A percentile compares a stretch with the other conserved stretches of the same genome.
phyloP scores from a whole-genome alignment of 2,329 filamentous ascomycete genomes.

The Daldinia eschscholtzii region DNA sequence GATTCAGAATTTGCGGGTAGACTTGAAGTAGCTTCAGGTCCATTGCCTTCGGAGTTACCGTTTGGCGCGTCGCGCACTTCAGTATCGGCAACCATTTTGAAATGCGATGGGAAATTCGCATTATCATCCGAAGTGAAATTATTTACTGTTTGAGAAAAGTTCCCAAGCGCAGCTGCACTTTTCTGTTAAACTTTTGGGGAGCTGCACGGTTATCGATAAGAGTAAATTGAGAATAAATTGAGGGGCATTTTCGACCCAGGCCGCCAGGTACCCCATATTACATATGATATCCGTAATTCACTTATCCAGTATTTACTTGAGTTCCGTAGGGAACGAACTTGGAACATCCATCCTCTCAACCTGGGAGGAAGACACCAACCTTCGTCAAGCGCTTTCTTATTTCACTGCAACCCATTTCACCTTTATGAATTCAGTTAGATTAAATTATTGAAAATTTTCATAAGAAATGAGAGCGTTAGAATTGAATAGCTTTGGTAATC shows the following conservation, averaged over 20 bases:
- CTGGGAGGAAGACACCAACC: too few relatives aligned
- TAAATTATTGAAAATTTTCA: too few relatives aligned
- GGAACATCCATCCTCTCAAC: too few relatives aligned
- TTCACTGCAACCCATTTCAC: too few relatives aligned
- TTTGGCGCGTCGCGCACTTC: constrained; percentile 28
- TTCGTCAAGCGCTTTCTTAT: too few relatives aligned
- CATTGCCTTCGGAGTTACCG: constrained; percentile 7
- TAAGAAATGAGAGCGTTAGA: too few relatives aligned
- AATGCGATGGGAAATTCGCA: constrained; percentile 43
- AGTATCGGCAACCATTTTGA: constrained; percentile 45
- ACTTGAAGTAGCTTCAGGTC: constrained; percentile 20
- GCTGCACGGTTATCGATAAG: constrained; percentile 9
- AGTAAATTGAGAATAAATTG: neutral
- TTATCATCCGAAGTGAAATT: constrained; percentile 21
- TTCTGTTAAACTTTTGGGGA: neutral
- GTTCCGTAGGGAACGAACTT: too few relatives aligned
- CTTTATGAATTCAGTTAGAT: too few relatives aligned
- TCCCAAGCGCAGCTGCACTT: neutral
- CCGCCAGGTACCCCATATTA: too few relatives aligned
- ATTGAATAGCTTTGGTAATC: too few relatives aligned
- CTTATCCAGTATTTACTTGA: neutral
- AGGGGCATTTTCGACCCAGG: neutral
- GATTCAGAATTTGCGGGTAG: constrained; percentile 28
- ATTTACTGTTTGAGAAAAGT: constrained; percentile 20
- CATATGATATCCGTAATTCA: neutral